Evolutionary conservation across 768 basidiomycete species (phyloP), one percentile per base, ranked within the genome.

Genomic region (Leccinum obscurum): DNA sequence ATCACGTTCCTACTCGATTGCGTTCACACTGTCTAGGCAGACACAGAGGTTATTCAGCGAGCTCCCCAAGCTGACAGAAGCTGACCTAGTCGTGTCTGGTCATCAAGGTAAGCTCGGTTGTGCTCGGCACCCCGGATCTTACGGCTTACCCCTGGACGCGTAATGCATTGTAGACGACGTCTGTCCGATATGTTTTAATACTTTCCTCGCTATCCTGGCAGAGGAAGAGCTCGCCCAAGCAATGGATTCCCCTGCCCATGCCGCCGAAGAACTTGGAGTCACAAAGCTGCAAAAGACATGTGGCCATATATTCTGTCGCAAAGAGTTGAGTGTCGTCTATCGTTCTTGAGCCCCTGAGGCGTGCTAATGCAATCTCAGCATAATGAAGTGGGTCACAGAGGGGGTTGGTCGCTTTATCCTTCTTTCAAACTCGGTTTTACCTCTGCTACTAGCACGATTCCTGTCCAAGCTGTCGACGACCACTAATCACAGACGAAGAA

Each of bases 231-330:
- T 80, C 54, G 88, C 89, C 1, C 66, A 76, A 24, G 91, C 80
- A 7, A 88, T 92, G 86, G 90, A 92, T 66, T 89, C 90, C 2
- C 89, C 90, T 4, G 88, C 90, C 9, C 82, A 88, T 61, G 82
- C 89, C 15, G 64, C 78, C n/a, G 87, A 90, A 62, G 80, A 85
- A 39, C 72, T 89, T 1, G 92, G 92, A 3, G 84, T 92, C 22
- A 90, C 89, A 22, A 82, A 77, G 64, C 74, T 93, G 8, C 76
- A 58, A 69, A 80, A 66, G 58, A 79, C 65, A 74, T 84, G 85
- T 63, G 80, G 84, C 14, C 91, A 93, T 69, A 65, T 88, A n/a
- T 93, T 92, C 67, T 93, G 91, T 70, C 81, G 89, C 65, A 85
- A 84, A 77, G 91, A 93, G 91, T 92, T 78, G 70, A 74, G 75